Base-by-base conservation (phyloP, 1,284 basidiomycete species). In the Ustilago loliicola region DNA sequence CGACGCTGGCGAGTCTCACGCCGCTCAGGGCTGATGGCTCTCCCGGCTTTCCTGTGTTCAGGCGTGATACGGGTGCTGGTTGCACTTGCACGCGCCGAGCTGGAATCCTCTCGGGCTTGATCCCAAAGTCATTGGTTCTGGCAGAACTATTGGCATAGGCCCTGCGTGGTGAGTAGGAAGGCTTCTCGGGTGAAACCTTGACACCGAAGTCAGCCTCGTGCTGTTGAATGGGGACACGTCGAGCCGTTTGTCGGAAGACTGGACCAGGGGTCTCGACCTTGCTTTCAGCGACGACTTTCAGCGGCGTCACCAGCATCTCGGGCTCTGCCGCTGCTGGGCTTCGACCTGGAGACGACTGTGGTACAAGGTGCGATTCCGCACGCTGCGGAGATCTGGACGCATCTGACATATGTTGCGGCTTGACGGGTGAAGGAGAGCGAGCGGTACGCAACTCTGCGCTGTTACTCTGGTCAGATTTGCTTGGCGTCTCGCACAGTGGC, bases 191-290 rank as follows among this genome's bases (percentile, higher is more conserved):
- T 6, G 74, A 77, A 5, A 77, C 51, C 21, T 69, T 77, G 55
- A 77, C 74, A n/a, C 74, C 74, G 40, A 77, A 77, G 9, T 77
- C 74, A 27, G 69, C 74, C 42, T 77, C 74, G 50, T 77, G 74
- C 74, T 77, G 74, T 23, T 72, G 62, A 11, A 77, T 60, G 4
- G 74, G 74, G 3, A 77, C 74, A 13, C 74, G 74, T n/a, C 69
- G 58, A 32, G 74, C 74, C 1, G 74, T 77, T 38, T 77, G 74
- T 23, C 74, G 53, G 66, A 77, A 77, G 57, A 66, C 34, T 19
- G 66, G 74, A 42, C 62, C 66, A 1, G 74, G 74, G n/a, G 74
- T 66, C 15, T 60, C 71, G 10, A 48, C 32, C 11, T 68, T 73
- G 38, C 30, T 25, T 7, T 61, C 58, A 10, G 58, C 32, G 4